Evolutionary conservation across 1,139 yeast species (phyloP), one percentile per base, ranked within the genome.

Genomic region (Williopsis jadinii): DNA sequence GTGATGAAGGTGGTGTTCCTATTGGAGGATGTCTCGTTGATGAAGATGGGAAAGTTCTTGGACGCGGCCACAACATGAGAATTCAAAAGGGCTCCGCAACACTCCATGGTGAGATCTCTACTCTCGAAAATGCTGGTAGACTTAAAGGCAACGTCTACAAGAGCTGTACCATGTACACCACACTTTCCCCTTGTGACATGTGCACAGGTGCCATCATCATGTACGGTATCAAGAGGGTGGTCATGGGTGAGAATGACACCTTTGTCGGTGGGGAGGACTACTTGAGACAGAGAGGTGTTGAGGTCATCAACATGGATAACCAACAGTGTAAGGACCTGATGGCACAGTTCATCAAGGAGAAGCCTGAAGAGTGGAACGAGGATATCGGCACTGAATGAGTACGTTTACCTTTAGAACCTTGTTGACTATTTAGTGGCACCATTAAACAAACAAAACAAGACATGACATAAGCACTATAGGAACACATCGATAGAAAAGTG

Each of bases 141-240:
- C 70, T 90, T 42, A 74, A 75, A 15, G 90, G 86, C 5, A 67
- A 67, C 31, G 71, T 71, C 26, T 84, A 84, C 70, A 84, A 72
- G 66, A 74, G 69, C 56, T 81, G 81, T 63, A 84, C 82, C 50
- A 77, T 90, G 79, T 90, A 88, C 64, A 87, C 97, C 35, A 85
- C 97, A 0, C 68, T 90, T 50, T 84, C 95, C 8, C 97, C 97
- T 3, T 90, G 97, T 61, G 72, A 80, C 51, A 90, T 90, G 97
- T 90, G 97, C 59, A 77, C 95, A 8, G 97, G 97, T 14, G 95
- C 96, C 12, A 85, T 94, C 51, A 59, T 90, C 42, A 70, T 90
- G 71, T 90, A 88, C 63, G 95, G 95, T 31, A 73, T 90, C 50
- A 79, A 80, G 52, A 71, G 97, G 50, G 84, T 87, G 31, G 97